Conservation (phyloP, 768 basidiomycete genomes). For the Neoboletus magnificus region DNA sequence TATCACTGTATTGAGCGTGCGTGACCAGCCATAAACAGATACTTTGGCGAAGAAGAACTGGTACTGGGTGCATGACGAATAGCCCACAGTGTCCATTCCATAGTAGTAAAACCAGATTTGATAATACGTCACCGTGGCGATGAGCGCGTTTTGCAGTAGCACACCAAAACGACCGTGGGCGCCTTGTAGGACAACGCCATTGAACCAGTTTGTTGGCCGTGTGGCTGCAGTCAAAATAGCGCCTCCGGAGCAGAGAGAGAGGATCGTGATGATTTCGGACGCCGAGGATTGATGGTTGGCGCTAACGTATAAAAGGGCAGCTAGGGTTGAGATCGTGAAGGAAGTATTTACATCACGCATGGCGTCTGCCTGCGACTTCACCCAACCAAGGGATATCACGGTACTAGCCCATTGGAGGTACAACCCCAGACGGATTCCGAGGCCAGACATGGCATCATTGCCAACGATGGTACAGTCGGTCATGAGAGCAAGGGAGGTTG, state of each 20-base stretch:
- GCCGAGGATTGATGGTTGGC: background rate
- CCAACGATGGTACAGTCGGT: background rate
- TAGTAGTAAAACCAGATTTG: background rate
- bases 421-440: background rate
- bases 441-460: background rate
- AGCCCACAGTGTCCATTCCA: background rate
- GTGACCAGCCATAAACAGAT: background rate
- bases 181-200: background rate
- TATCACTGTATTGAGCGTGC: background rate
- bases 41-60: background rate
- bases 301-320: background rate
- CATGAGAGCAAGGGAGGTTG: background rate
- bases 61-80: background rate
- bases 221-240: background rate
- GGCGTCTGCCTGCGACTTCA: background rate
- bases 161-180: background rate
- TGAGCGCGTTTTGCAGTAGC: background rate
- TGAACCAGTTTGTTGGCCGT: background rate
- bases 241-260: background rate
- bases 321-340: background rate
- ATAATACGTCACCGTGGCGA: background rate
- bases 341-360: background rate
- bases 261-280: background rate
- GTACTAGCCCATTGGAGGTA: background rate
- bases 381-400: background rate